These are phyloP conservation scores for Calvatia gigantea DNA, from an alignment of 768 basidiomycete species.

Conservation along the genomic window DNA sequence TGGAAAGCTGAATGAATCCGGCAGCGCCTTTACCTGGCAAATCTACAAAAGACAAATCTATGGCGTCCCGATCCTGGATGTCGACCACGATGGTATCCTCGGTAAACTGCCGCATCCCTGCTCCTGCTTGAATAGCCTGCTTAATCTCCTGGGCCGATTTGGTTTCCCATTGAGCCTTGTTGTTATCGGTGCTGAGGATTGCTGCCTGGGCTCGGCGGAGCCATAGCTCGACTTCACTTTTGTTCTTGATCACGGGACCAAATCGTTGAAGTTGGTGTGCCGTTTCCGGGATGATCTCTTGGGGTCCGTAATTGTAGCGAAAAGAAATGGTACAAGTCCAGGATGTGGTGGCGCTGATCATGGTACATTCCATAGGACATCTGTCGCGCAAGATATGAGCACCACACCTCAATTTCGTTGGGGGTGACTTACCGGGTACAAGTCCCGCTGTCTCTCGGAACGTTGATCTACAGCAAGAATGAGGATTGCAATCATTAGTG, in stretches of 20 bases:
- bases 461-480: constrained; percentile 41
- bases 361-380: constrained; percentile 52
- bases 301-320: constrained; percentile 8
- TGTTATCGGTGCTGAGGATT: constrained; percentile 32
- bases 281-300: neutral
- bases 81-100: constrained; percentile 47
- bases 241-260: constrained; percentile 37
- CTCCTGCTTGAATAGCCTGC: constrained; percentile 1
- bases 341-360: constrained; percentile 33
- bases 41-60: constrained; percentile 52
- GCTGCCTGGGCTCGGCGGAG: constrained; percentile 61
- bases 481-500: neutral
- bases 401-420: neutral
- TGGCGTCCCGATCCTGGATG: constrained; percentile 39
- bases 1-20: neutral
- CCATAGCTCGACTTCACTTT: constrained; percentile 42
- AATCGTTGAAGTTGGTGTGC: constrained; percentile 32
- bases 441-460: constrained; percentile 60
- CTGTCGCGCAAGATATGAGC: constrained; percentile 20
- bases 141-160: constrained; percentile 14
- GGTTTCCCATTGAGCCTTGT: constrained; percentile 1
- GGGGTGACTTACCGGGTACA: constrained; percentile 43
- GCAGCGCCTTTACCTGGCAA: constrained; percentile 37
- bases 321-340: constrained; percentile 48
- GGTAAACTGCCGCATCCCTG: constrained; percentile 34